Evolutionary conservation across 1,139 yeast genomes (phyloP), one percentile per base, ranked within the genome.

Genomic region (Yamadazyma kanchanaburiensis): DNA sequence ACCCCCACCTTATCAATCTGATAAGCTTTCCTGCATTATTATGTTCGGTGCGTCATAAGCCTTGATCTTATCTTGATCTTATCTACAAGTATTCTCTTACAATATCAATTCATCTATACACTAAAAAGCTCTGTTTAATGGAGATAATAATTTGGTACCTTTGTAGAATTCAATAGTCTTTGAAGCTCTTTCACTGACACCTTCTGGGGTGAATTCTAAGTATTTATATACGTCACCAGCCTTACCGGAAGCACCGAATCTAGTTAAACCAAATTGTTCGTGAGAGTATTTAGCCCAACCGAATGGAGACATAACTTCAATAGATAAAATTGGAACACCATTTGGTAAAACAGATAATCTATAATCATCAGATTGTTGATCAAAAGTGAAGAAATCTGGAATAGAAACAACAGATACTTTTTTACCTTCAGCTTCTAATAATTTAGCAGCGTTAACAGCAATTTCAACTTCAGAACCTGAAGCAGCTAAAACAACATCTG

Each of bases 211-310:
- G 74, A 94, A 91, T 45, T 77, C 96, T 50, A 89, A 86, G 72
- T 58, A 70, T 64, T 85, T 77, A 80, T 80, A 94, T 39, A 91
- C 76, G 41, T 84, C 87, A 39, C 69, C 66, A 55, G 83, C 95
- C 61, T 87, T 86, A 61, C 96, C 98, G 40, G 97, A 88, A 45
- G 94, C 95, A 76, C 99, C 99, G 58, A 91, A 94, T 69, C 88
- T 79, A 77, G 88, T 78, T 59, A 94, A 75, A 64, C 97, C 96
- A 55, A 91, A 86, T 64, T 88, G 95, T 71, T 85, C 95, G 70
- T 94, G 98, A 40, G 97, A 79, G 74, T 88, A 94, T 66, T 82
- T 85, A 52, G 81, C 72, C 99, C 98, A 94, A 42, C 96, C 96
- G 50, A 75, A 71, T 39, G 96, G 81, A 37, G 94, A 64, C 80